Base-by-base conservation (phyloP, 2,329 filamentous ascomycete genomes). In the Lasiodiplodia sp. region DNA sequence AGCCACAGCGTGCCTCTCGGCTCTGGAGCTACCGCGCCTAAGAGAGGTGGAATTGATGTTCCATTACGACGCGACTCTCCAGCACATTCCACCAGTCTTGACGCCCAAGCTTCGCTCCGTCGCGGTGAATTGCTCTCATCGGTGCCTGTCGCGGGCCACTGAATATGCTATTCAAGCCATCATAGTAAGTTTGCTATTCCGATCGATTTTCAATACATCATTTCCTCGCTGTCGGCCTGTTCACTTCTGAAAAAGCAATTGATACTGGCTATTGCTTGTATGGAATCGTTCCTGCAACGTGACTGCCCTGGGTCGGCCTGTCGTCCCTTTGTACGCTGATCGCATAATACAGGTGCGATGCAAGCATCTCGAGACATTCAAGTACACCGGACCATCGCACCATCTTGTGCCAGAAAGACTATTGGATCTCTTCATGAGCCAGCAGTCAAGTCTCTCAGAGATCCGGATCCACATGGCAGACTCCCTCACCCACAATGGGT, bases 251-350 rank as follows among this genome's bases (percentile, higher is more conserved):
- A 12, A 16, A 11, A 31, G 16, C 44, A 25, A 31, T 18, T 51
- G 40, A 4, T 8, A 25, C 8, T 34, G 23, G 7, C 16, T 25
- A 3, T 7, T 23, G 21, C 18, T n/a, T 44, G 23, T 18, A 31
- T n/a, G 18, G 28, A 18, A 16, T 2, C 12, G n/a, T 21, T 23
- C 34, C 34, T 38, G 16, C 53, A n/a, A 31, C 23, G n/a, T 40
- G 23, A 57, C 25, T 38, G 21, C 34, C 55, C 52, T 31, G 52
- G 21, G 34, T 38, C 37, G 7, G 25, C 4, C 3, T 63, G 14
- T 49, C 40, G 47, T 44, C 58, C 47, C 58, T 49, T 49, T 63
- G 47, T 21, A 63, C 44, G 58, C 58, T 63, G 58, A 63, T 63
- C 40, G 23, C 38, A 21, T 34, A 16, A 18, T 23, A n/a, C 25